Conservation (phyloP, 768 basidiomycete genomes). For the Pleurotus citrinopileatus region DNA sequence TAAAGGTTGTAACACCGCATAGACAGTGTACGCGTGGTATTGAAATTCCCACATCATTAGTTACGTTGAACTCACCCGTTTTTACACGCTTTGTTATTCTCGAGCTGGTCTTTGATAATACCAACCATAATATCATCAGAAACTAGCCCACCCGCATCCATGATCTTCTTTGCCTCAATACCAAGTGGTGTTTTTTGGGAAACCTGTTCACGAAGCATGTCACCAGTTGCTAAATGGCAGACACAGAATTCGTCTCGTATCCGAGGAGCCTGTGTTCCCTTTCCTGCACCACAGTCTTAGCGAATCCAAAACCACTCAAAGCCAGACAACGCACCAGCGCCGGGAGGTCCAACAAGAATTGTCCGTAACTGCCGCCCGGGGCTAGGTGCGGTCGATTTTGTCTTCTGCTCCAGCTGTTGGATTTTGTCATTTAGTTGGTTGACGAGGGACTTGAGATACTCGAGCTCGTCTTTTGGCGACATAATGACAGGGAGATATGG, state of each 20-base stretch:
- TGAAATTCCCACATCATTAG: neutral
- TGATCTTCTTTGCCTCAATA: constrained; percentile 92
- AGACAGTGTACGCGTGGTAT: neutral
- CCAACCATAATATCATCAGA: constrained; percentile 96
- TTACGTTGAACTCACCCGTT: constrained; percentile 70
- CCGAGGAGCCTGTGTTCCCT: constrained; percentile 96
- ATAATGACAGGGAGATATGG: constrained; percentile 32
- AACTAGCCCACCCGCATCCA: constrained; percentile 95
- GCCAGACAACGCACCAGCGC: constrained; percentile 67
- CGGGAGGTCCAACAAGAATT: constrained; percentile 94
- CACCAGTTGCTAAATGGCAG: constrained; percentile 97
- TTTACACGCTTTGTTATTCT: constrained; percentile 89
- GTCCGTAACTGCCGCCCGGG: constrained; percentile 82
- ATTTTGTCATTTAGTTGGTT: constrained; percentile 92
- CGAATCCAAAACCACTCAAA: neutral
- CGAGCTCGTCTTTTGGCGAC: constrained; percentile 77
- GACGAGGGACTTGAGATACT: constrained; percentile 93
- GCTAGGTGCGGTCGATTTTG: constrained; percentile 52
- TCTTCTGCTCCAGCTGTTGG: constrained; percentile 65
- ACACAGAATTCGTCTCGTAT: constrained; percentile 93
- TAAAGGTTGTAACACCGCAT: neutral
- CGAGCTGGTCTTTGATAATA: constrained; percentile 95
- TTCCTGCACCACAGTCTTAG: constrained; percentile 53
- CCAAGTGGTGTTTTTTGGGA: constrained; percentile 83
- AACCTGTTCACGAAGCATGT: constrained; percentile 97